Evolutionary conservation across 352 stramenopile genomes (phyloP), one percentile per base, ranked within the genome.

Genomic region (Globisporangium carolinianum): DNA sequence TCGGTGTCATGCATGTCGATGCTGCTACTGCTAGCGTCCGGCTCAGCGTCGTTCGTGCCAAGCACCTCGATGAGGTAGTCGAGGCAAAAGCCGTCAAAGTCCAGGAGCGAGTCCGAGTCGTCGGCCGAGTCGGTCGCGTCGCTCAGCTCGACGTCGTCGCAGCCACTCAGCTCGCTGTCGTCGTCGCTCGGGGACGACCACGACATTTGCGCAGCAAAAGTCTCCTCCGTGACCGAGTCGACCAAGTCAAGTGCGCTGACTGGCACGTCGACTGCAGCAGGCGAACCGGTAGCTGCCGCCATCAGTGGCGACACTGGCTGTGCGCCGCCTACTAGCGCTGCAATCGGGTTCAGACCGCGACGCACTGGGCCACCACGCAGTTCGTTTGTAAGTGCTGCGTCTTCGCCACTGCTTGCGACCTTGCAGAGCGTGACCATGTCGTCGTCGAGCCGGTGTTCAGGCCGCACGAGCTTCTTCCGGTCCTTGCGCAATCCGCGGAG

Each of bases 401-500:
- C 49, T 32, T 12, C 41, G 24, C 17, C n/a, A 11, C 24, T 62
- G 39, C 42, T 55, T 35, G 57, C 61, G 35, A 32, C 55, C 39
- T 54, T 59, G 54, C 66, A 73, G 17, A 67, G 55, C 52, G 58
- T 57, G 17, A 68, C 46, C 55, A 71, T 73, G 38, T 68, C 63
- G 17, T 78, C 64, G 41, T 85, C 75, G 57, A 88, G 80, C 24
- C 74, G 71, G 59, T 86, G 78, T 53, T 86, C 75, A 12, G 74
- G 63, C n/a, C 78, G 55, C 9, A 67, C 74, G 62, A 71, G 76
- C 35, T 67, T 82, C 66, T 79, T 86, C 62, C 71, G 77, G 35
- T 81, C 72, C 55, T 85, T 83, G 62, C 79, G 77, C 5, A 90
- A 64, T 0, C 80, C 76, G 6, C 80, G 77, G 46, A 86, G 61